phyloP scores from a whole-genome alignment of 164 flowering plant genomes.

The Houttuynia cordata region DNA sequence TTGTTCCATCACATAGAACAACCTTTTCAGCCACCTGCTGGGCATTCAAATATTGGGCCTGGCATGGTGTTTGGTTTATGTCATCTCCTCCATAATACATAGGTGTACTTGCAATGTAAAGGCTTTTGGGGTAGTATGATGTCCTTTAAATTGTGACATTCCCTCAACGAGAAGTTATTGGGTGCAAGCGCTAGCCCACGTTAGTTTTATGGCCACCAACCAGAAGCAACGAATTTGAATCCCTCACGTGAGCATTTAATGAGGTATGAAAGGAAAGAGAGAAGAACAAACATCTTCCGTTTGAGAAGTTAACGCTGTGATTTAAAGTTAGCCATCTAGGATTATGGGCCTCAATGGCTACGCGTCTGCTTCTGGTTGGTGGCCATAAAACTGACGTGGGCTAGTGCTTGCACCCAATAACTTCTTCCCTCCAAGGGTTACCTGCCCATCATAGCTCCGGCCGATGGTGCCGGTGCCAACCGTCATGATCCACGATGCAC shows the following conservation, averaged over 20 bases:
- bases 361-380: too few species aligned
- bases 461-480: constrained; percentile 24
- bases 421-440: constrained; percentile 9
- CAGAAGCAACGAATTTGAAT: too few species aligned
- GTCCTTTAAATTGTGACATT: constrained; percentile 6
- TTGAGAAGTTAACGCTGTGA: too few species aligned
- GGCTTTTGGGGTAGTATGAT: constrained; percentile 3
- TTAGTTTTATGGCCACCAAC: too few species aligned
- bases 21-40: constrained; percentile 5
- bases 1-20: constrained; percentile 1
- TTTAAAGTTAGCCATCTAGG: too few species aligned
- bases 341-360: too few species aligned
- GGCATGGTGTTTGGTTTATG: constrained; percentile 3
- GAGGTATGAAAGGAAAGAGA: too few species aligned
- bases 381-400: constrained; percentile 20
- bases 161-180: too few species aligned
- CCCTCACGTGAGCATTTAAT: too few species aligned
- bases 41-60: not conserved
- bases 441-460: constrained; percentile 8
- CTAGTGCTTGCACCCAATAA: constrained; percentile 18
- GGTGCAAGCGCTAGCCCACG: too few species aligned
- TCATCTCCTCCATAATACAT: constrained; percentile 9
- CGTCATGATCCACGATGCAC: constrained; percentile 30
- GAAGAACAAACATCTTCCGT: too few species aligned
- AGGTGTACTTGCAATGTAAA: constrained; percentile 1